phyloP scores from a whole-genome alignment of 116 monocot species.

The Zostera marina region DNA sequence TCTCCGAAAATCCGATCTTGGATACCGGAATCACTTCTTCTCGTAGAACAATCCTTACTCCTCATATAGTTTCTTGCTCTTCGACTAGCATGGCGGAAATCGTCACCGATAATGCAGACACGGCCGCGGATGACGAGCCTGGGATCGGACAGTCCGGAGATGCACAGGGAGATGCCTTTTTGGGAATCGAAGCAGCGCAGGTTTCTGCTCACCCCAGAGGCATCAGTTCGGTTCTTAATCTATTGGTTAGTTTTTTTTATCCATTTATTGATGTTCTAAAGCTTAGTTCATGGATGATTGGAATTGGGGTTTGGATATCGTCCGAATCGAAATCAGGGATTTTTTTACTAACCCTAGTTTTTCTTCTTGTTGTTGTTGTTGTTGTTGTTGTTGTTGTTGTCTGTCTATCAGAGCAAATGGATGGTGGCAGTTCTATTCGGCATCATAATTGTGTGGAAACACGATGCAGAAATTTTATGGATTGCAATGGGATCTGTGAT shows the following conservation, averaged over 20 bases:
- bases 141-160: too few species aligned
- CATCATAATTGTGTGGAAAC: constrained; percentile 62
- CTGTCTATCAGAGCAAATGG: constrained; percentile 84
- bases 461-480: constrained; percentile 81
- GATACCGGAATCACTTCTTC: too few species aligned
- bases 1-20: constrained; percentile 3
- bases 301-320: neutral
- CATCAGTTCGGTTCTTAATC: constrained; percentile 3
- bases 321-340: neutral
- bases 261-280: neutral
- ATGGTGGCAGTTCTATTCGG: constrained; percentile 43
- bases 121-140: neutral
- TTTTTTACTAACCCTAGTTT: neutral
- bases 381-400: too few species aligned
- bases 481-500: constrained; percentile 46
- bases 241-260: neutral
- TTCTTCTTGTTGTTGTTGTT: neutral
- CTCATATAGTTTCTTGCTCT: too few species aligned
- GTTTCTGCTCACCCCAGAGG: neutral
- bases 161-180: constrained; percentile 4
- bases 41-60: too few species aligned
- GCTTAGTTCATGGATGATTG: too few species aligned
- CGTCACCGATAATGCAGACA: neutral
- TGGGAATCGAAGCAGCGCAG: neutral
- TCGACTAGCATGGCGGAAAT: neutral